Evolutionary conservation across 2,329 filamentous ascomycete genomes (phyloP), one percentile per base, ranked within the genome.

Genomic region (Coleophoma cylindrospora): DNA sequence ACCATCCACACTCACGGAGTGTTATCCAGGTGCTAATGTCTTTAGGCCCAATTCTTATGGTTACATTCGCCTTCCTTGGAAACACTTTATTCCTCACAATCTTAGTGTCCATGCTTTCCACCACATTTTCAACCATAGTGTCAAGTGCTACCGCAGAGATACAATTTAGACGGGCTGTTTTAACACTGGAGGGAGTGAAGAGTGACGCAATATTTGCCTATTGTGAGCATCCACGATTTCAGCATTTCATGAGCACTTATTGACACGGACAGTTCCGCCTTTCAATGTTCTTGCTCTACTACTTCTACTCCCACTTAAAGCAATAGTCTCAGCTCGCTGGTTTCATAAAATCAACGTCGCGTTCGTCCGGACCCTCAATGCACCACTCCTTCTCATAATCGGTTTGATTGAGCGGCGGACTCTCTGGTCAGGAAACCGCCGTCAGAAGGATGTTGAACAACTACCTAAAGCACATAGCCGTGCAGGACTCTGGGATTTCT

Each of bases 41-140:
- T n/a, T 74, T 94, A 1, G 89, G 89, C 0, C 89, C 89, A 0
- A 76, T 81, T 2, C 71, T 94, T 21, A 94, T 94, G 87, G 77
- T 94, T 49, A 78, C 86, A 14, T 95, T 94, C 65, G 86, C 89
- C 2, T 94, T 94, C 65, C 74, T 95, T 3, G 89, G 89, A 40
- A 94, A 94, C 68, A 94, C 88, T 0, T 77, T 94, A 49, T 95
- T 94, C 70, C 76, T 95, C n/a, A 94, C 89, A 2, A 90, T 95
- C 54, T 76, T 94, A 14, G 89, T 95, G 1, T 91, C 89, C 12
- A 92, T 92, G 80, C 77, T 95, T 11, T 88, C 84, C 54, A 91
- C 90, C 62, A 94, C 89, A 0, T 95, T 94, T 64, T 84, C 83
- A 61, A 87, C 81, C 54, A 89, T 94, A 48, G 86, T 87, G 7